Base-by-base conservation (phyloP, 2,329 filamentous ascomycete species). In the Fusarium illudens region DNA sequence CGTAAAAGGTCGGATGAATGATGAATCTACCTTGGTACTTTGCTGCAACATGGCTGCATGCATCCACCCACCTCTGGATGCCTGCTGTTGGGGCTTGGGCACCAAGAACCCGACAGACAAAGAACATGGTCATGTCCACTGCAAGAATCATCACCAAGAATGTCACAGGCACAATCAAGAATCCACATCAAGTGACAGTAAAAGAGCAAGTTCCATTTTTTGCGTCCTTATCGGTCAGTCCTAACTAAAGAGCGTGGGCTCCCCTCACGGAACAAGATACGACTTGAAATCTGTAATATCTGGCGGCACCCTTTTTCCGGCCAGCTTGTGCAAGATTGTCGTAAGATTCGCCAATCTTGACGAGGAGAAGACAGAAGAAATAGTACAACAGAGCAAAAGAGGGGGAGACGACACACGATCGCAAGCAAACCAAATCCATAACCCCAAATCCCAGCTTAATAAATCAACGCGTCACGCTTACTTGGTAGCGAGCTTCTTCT, bases 401-500 rank as follows among this genome's bases (percentile, higher is more conserved):
- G 69, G 62, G 68, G 50, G 64, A 62, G 58, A 50, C 64, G 60
- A 60, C 55, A 70, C 51, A 67, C 27, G 29, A 67, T 55, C 17
- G 54, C 44, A 54, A 52, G 36, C 48, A 60, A 62, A 57, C 19
- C 30, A 64, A 49, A 61, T 58, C 71, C 70, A 58, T 67, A 67
- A 71, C 65, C 70, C 68, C 64, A 61, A 39, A 58, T 65, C 59
- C 70, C 59, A 54, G 57, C 52, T 64, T 53, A 50, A 60, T 46
- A 63, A 64, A 65, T 64, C 60, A 68, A 54, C 42, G 58, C 46
- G 51, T 25, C 52, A 48, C 46, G 46, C 66, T 74, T 75, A 83
- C 75, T 83, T 81, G 65, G 74, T 76, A 53, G 68, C 59, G 59
- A 75, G 65, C 73, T 77, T 80, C 73, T 79, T 80, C 72, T 83